Evolutionary conservation across 1,139 yeast genomes (phyloP).

Genomic region (Ashbya aceris): DNA sequence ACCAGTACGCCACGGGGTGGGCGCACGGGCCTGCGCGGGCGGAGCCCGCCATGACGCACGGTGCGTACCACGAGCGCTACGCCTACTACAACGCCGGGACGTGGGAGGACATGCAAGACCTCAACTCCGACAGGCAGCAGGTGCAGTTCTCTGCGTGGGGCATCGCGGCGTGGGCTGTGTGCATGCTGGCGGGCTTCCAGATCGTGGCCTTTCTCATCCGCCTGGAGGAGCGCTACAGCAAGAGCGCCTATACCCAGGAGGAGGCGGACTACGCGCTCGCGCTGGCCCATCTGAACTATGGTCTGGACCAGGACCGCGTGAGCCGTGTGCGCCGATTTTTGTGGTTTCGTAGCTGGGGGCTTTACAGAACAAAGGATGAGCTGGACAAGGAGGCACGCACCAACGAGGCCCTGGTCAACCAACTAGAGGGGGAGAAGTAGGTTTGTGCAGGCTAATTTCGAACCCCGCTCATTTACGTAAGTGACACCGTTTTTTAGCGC

Average conservation of each 20-base stretch:
- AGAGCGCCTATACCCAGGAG: constrained; percentile 33
- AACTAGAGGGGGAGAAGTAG: constrained; percentile 7
- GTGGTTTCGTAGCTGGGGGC: constrained; percentile 44
- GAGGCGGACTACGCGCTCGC: constrained; percentile 40
- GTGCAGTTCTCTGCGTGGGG: constrained; percentile 22
- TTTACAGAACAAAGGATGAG: constrained; percentile 27
- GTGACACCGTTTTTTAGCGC: not conserved
- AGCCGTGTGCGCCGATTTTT: constrained; percentile 50
- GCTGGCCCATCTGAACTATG: constrained; percentile 44
- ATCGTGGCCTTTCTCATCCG: constrained; percentile 34
- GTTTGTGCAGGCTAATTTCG: constrained; percentile 7
- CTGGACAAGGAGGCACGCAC: constrained; percentile 29
- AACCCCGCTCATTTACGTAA: not conserved
- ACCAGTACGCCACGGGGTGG: constrained; percentile 38
- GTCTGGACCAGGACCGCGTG: constrained; percentile 42
- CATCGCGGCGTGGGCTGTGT: constrained; percentile 21
- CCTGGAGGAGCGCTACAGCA: constrained; percentile 25
- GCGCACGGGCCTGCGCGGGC: constrained; percentile 16
- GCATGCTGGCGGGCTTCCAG: constrained; percentile 25
- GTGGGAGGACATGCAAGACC: constrained; percentile 51
- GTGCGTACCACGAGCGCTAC: constrained; percentile 22
- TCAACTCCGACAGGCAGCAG: constrained; percentile 8
- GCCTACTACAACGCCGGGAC: constrained; percentile 58
- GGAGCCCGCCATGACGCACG: constrained; percentile 16
- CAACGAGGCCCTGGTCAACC: constrained; percentile 25